Conservation (phyloP, 78 protist species). For the Speleostelium caveatum region DNA sequence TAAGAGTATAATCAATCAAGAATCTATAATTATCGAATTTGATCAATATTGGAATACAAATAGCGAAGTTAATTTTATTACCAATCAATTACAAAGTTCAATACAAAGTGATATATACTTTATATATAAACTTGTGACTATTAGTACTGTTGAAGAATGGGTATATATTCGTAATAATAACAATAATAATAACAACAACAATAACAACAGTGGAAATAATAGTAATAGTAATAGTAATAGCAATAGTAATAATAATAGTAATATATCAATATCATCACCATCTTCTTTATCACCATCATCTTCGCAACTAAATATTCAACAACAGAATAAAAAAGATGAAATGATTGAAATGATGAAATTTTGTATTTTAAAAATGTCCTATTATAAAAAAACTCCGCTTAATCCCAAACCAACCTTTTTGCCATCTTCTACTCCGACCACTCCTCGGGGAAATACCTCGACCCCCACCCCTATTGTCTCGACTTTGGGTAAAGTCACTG, state of each 20-base stretch:
- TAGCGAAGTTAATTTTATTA: not conserved
- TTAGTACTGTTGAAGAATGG: conserved; percentile 70
- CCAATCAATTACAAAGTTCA: not conserved
- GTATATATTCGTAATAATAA: conserved; percentile 2
- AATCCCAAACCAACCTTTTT: not conserved
- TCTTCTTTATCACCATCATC: not conserved
- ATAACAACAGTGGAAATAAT: too few relatives aligned
- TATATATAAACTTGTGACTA: conserved; percentile 7
- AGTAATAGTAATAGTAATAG: too few relatives aligned
- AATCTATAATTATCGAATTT: conserved; percentile 10
- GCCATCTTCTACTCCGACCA: not conserved
- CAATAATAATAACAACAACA: too few relatives aligned
- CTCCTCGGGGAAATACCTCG: too few relatives aligned
- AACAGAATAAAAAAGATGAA: conserved; percentile 19
- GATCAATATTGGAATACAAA: conserved; percentile 6
- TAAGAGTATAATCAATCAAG: not conserved
- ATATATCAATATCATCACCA: not conserved
- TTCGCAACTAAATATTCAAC: not conserved
- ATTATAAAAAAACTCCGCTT: not conserved
- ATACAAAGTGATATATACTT: not conserved
- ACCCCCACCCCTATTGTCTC: not conserved
- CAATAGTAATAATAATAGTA: not conserved
- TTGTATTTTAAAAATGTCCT: conserved; percentile 58
- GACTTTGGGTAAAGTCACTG: not conserved
- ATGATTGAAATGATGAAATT: conserved; percentile 77